Percentiles rank a stretch among this genome's conserved stretches.
These are phyloP conservation scores for Claviceps citrina DNA, from an alignment of 2,329 filamentous ascomycete species.

Conservation along the genomic window DNA sequence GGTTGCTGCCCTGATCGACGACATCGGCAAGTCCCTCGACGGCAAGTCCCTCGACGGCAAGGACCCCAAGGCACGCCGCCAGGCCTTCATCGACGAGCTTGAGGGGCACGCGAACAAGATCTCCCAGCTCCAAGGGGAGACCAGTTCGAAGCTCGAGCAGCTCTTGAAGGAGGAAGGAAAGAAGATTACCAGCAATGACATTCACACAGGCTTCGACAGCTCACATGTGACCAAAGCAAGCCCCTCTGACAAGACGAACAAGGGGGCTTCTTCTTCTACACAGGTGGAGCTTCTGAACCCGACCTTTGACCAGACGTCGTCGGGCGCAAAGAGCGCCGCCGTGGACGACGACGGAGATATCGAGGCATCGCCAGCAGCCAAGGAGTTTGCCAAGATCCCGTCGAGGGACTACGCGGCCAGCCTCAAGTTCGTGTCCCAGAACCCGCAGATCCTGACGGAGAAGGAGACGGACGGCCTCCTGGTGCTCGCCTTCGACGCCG, in stretches of 20 bases:
- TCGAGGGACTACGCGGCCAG: slow-evolving; percentile 57
- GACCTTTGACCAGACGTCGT: slow-evolving; percentile 18
- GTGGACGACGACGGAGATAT: slow-evolving; percentile 60
- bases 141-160: slow-evolving; percentile 58
- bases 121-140: slow-evolving; percentile 57
- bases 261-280: slow-evolving; percentile 29
- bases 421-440: slow-evolving; percentile 59
- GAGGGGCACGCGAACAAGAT: slow-evolving; percentile 65
- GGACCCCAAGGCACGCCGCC: slow-evolving; percentile 52
- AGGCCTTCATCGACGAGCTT: slow-evolving; percentile 65
- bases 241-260: slow-evolving; percentile 30
- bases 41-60: slow-evolving; percentile 70
- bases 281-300: slow-evolving; percentile 67
- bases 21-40: slow-evolving; percentile 73
- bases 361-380: slow-evolving; percentile 62
- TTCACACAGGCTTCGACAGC: slow-evolving; percentile 81
- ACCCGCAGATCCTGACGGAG: slow-evolving; percentile 68
- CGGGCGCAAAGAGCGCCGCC: slow-evolving; percentile 18
- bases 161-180: slow-evolving; percentile 70
- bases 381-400: slow-evolving; percentile 66
- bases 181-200: slow-evolving; percentile 87
- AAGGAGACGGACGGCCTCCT: slow-evolving; percentile 81
- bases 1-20: slow-evolving; percentile 92
- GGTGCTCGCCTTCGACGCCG: slow-evolving; percentile 79
- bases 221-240: slow-evolving; percentile 58